Evolutionary conservation across 768 basidiomycete genomes (phyloP), one percentile per base, ranked within the genome.

Genomic region (Boletales sp.): DNA sequence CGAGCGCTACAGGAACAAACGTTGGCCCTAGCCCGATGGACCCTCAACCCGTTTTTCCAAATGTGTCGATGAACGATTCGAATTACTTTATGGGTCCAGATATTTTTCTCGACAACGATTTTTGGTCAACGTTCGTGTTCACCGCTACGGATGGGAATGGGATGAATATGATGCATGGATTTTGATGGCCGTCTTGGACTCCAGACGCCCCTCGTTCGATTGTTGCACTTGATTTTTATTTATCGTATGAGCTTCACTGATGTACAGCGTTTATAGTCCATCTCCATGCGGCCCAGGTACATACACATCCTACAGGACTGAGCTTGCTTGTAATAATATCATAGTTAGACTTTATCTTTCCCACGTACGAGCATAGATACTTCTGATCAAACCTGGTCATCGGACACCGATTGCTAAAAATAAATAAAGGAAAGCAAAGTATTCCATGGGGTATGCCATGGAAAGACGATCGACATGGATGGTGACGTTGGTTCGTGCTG

Each of bases 111-210:
- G 74, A 76, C 49, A 63, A 68, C 25, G 67, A 69, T 9, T 76
- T 76, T 52, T 76, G 74, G 74, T 60, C 68, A 18, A 69, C 72
- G 7, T 75, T 76, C 36, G 63, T 75, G 61, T 61, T 61, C 13
- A 71, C 68, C 46, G 51, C 72, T 43, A 45, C 63, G 3, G 65
- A 65, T 39, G 64, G 50, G 12, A 49, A 37, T 41, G 48, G 53
- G 52, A 50, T 52, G 42, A 35, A 19, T 33, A 50, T 54, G 47
- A 53, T 55, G 42, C 46, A 53, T 12, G 32, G 57, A 8, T 57
- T 39, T 19, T n/a, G 21, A 41, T 34, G 25, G 25, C 34, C 13
- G 8, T 15, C 34, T 13, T 5, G 13, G 40, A 46, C 14, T 14
- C 11, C 25, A 19, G 5, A 4, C 10, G 1, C 31, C 3, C 12